Evolutionary conservation across 2,329 filamentous ascomycete genomes (phyloP).

Genomic region (Penicillium sp.): DNA sequence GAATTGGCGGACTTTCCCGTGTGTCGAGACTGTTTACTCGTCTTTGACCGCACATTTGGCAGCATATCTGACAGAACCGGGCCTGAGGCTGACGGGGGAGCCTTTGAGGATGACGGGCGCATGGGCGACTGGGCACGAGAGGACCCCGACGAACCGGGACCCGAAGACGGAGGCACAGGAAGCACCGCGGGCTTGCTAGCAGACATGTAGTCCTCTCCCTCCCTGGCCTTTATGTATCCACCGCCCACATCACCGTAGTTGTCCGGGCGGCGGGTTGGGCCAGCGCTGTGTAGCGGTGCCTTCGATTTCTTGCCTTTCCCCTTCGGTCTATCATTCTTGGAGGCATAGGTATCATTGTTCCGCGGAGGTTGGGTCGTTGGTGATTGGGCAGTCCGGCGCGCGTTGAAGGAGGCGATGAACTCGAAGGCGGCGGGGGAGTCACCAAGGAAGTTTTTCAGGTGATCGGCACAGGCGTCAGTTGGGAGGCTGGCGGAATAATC

Average conservation of each 20-base stretch:
- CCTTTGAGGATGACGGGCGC: constrained; percentile 42
- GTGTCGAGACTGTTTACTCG: constrained; percentile 71
- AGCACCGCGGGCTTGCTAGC: constrained; percentile 44
- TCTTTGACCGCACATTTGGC: constrained; percentile 62
- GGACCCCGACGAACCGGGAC: constrained; percentile 48
- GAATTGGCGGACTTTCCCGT: constrained; percentile 75
- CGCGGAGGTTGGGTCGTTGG: constrained; percentile 9
- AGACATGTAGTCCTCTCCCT: constrained; percentile 74
- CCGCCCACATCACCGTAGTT: constrained; percentile 68
- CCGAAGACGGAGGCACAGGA: constrained; percentile 44
- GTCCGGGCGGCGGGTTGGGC: constrained; percentile 65
- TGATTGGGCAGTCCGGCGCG: constrained; percentile 53
- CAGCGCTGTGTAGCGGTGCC: constrained; percentile 63
- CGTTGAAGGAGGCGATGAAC: constrained; percentile 77
- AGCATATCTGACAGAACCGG: constrained; percentile 78
- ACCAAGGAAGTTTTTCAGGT: constrained; percentile 86
- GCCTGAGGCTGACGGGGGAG: constrained; percentile 71
- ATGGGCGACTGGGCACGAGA: constrained; percentile 49
- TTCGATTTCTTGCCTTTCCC: constrained; percentile 61
- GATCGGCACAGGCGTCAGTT: constrained; percentile 76
- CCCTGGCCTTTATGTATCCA: constrained; percentile 74
- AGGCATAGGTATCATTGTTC: constrained; percentile 5
- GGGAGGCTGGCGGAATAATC: constrained; percentile 79
- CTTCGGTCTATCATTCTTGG: constrained; percentile 24
- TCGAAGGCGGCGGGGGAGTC: constrained; percentile 76